Percentiles rank a stretch among this genome's conserved stretches.
phyloP scores from a whole-genome alignment of 2,329 filamentous ascomycete genomes.

The Aspergillus arachidicola region DNA sequence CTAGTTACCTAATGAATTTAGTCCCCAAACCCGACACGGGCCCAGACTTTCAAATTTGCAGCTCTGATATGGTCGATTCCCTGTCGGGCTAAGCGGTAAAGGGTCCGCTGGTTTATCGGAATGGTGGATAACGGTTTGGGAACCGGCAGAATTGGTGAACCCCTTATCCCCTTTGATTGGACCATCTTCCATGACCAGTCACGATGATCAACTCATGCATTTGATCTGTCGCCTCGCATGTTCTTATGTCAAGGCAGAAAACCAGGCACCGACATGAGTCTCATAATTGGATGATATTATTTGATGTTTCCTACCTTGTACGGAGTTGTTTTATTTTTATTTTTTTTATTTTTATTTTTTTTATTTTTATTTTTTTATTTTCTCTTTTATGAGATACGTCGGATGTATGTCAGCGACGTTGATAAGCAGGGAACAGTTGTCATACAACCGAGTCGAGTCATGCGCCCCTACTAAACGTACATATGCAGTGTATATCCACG shows the following conservation, averaged over 20 bases:
- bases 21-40: not conserved
- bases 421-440: not conserved
- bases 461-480: not conserved
- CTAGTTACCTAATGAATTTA: not conserved
- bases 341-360: too few relatives aligned
- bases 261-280: not conserved
- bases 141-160: not conserved
- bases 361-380: not conserved
- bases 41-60: not conserved
- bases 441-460: not conserved
- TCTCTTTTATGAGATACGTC: not conserved
- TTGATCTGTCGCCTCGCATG: conserved; percentile 1
- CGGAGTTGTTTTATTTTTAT: not conserved
- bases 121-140: not conserved
- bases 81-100: not conserved
- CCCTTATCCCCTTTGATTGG: not conserved
- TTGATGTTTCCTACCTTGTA: not conserved
- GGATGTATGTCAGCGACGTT: not conserved
- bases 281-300: not conserved
- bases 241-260: not conserved
- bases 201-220: not conserved
- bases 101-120: not conserved
- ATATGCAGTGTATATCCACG: not conserved
- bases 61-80: not conserved
- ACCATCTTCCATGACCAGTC: not conserved